Evolutionary conservation across 805 yeast genomes (phyloP), one percentile per base, ranked within the genome.

Genomic region (Monosporozyma servazzii): DNA sequence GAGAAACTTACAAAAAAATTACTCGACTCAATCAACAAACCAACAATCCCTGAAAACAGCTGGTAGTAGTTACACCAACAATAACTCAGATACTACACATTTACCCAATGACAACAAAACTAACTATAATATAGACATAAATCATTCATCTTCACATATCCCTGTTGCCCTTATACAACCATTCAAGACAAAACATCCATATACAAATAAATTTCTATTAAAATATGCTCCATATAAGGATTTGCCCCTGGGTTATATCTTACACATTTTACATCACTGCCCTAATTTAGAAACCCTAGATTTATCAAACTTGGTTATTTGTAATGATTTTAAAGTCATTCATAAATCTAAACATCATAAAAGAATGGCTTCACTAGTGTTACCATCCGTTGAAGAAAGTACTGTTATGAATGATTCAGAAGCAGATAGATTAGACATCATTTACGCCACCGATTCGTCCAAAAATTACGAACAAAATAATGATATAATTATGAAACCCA

Each of bases 161-260:
- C 44, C 27, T 15, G 43, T 48, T 17, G 18, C 42, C 23, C 37
- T 20, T 18, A 40, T 48, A 39, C 50, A 47, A 31, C 58, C 56
- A 20, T 48, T 51, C 15, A 50, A 37, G 20, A 48, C 53, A 1
- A 39, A 67, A 2, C 89, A 86, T 61, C 93, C 93, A 2, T 65
- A 69, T 45, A 79, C 81, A 41, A 83, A 78, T 62, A 77, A 79
- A 51, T 80, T 82, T 55, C 64, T 87, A 37, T 59, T 74, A 50
- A 83, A 79, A 63, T 85, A 84, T 65, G 74, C 87, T 3, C 72
- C 77, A 20, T 75, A 83, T n/a, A 80, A 77, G 57, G 96, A 88
- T 63, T 63, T 88, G 6, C 96, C 96, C 1, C 69, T 84, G 29
- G 96, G 96, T 0, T 79, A 80, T 55, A 60, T 89, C 9, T 61